Evolutionary conservation across 768 basidiomycete species (phyloP).

Genomic region (Kwoniella sp.): DNA sequence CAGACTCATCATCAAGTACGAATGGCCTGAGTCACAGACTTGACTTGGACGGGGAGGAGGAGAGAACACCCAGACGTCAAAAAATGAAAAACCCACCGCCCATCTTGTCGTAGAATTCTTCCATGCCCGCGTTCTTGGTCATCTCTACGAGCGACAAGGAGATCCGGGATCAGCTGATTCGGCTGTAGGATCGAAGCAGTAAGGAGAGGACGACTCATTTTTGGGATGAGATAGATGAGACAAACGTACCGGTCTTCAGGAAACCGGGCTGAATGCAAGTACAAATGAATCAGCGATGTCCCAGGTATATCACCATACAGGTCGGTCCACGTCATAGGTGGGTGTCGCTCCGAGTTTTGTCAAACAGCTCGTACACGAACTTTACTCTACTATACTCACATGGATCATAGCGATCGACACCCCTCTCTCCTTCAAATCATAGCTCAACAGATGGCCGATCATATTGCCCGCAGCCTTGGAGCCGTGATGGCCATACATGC

Average conservation of each 20-base stretch:
- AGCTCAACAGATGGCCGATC: conserved; percentile 59
- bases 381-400: conserved; percentile 48
- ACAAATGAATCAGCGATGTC: too few relatives aligned
- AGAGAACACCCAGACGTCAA: too few relatives aligned
- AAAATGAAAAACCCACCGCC: conserved; percentile 55
- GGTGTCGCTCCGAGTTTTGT: too few relatives aligned
- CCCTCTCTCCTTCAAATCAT: conserved; percentile 58
- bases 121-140: conserved; percentile 61
- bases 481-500: conserved; percentile 62
- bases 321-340: too few relatives aligned
- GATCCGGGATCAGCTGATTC: too few relatives aligned
- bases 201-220: too few relatives aligned
- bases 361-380: background rate
- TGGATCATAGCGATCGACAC: conserved; percentile 60
- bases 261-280: conserved; percentile 59
- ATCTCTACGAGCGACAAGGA: too few relatives aligned
- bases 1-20: too few relatives aligned
- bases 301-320: background rate
- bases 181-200: too few relatives aligned
- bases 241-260: conserved; percentile 58
- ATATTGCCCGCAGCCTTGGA: conserved; percentile 62
- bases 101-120: conserved; percentile 60
- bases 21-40: too few relatives aligned
- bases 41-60: too few relatives aligned
- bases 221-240: too few relatives aligned